These are phyloP conservation scores for Yamadazyma paraphyllophila DNA, from an alignment of 805 yeast species.

Conservation along the genomic window DNA sequence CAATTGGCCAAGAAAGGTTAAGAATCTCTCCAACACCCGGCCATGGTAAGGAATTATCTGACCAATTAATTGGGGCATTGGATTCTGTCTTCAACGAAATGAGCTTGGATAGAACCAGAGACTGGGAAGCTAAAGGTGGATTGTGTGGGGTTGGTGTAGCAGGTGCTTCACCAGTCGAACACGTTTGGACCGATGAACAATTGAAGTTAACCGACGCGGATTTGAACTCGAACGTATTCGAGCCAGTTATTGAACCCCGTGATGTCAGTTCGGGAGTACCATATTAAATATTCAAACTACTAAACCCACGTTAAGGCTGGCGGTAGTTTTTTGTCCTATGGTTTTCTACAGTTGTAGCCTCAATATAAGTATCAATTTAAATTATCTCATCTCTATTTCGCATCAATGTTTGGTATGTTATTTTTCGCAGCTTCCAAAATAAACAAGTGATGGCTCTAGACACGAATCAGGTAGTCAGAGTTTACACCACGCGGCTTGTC, in stretches of 20 bases:
- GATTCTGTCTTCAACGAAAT: slow-evolving; percentile 78
- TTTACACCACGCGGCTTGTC: slow-evolving; percentile 35
- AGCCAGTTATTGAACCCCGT: slow-evolving; percentile 60
- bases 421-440: not conserved
- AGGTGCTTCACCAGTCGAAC: slow-evolving; percentile 45
- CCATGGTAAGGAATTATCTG: slow-evolving; percentile 73
- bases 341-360: not conserved
- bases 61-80: slow-evolving; percentile 72
- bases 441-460: slow-evolving; percentile 25
- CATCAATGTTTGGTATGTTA: not conserved
- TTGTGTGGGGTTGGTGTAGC: slow-evolving; percentile 81
- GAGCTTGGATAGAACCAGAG: slow-evolving; percentile 67
- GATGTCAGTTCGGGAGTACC: slow-evolving; percentile 70
- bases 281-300: slow-evolving; percentile 9
- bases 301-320: not conserved
- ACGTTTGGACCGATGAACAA: slow-evolving; percentile 87
- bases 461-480: slow-evolving; percentile 29
- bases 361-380: slow-evolving; percentile 1
- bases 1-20: slow-evolving; percentile 92
- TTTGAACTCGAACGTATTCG: slow-evolving; percentile 63
- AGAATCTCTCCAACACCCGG: slow-evolving; percentile 99
- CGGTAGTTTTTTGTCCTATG: not conserved
- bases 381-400: not conserved
- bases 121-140: slow-evolving; percentile 84
- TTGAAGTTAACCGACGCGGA: slow-evolving; percentile 60